Percentiles rank a stretch among this genome's conserved stretches.
Conservation (phyloP, 306 rosid species). For the Cicer bijugum region DNA sequence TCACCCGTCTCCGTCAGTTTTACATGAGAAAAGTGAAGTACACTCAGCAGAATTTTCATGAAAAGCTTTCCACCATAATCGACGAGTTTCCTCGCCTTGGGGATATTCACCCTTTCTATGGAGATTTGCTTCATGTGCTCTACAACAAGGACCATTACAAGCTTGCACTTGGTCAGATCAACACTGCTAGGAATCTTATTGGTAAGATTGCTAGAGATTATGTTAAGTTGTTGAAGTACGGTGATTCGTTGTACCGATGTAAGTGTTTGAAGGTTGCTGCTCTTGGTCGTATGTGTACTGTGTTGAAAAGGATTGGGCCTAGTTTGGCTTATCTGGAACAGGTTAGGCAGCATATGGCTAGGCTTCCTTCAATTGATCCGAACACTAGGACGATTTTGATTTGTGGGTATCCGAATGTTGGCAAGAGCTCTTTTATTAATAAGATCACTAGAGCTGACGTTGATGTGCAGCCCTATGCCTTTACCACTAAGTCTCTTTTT, state of each 20-base stretch:
- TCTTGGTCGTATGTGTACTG: constrained; percentile 95
- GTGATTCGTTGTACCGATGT: constrained; percentile 80
- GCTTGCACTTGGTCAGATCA: constrained; percentile 93
- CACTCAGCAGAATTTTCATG: constrained; percentile 73
- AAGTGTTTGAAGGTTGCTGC: constrained; percentile 88
- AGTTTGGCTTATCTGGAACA: constrained; percentile 92
- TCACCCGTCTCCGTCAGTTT: constrained; percentile 75
- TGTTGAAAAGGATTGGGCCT: constrained; percentile 79
- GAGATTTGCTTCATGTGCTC: constrained; percentile 83
- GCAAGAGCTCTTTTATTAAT: constrained; percentile 92
- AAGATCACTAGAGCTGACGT: constrained; percentile 91
- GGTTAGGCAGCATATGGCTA: constrained; percentile 90
- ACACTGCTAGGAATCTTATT: constrained; percentile 83
- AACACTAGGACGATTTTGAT: constrained; percentile 76
- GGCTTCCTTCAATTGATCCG: constrained; percentile 89
- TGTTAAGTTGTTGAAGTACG: constrained; percentile 80
- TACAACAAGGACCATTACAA: constrained; percentile 93
- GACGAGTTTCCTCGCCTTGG: constrained; percentile 88
- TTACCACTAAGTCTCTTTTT: constrained; percentile 87
- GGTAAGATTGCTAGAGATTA: constrained; percentile 80
- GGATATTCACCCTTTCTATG: constrained; percentile 80
- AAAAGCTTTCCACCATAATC: constrained; percentile 74
- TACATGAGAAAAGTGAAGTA: constrained; percentile 92
- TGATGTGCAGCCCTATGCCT: constrained; percentile 92
- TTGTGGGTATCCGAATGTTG: constrained; percentile 93